These are phyloP conservation scores for Kregervanrija fluxuum DNA, from an alignment of 805 yeast genomes.

Conservation along the genomic window DNA sequence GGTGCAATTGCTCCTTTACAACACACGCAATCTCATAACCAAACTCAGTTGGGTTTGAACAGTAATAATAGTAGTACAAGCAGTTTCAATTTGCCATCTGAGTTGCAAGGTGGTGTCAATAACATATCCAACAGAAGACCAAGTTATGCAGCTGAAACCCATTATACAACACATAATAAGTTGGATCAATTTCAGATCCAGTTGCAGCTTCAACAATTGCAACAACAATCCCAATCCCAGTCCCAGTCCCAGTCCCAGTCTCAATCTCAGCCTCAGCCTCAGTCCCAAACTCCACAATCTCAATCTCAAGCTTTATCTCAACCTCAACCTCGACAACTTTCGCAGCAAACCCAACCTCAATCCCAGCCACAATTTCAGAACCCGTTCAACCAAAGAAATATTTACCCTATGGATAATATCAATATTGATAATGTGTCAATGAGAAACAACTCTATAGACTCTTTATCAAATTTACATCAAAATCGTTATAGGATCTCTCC, in stretches of 20 bases:
- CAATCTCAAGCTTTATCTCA: background rate
- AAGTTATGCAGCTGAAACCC: constrained; percentile 63
- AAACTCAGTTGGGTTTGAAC: background rate
- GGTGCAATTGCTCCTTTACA: background rate
- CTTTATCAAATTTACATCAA: too few relatives aligned
- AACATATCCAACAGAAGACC: constrained; percentile 65
- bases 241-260: constrained; percentile 1
- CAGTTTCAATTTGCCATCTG: constrained; percentile 44
- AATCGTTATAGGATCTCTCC: too few relatives aligned
- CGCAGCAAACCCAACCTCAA: too few relatives aligned
- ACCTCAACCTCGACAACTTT: too few relatives aligned
- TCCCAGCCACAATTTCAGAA: too few relatives aligned
- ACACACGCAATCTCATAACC: constrained; percentile 2
- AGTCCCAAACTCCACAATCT: constrained; percentile 5
- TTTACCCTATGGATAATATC: too few relatives aligned
- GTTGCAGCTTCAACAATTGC: constrained; percentile 10
- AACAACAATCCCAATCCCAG: constrained; percentile 8
- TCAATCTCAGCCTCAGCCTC: constrained; percentile 4
- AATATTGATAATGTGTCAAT: too few relatives aligned
- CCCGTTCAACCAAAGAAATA: too few relatives aligned
- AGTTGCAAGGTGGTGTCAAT: constrained; percentile 58
- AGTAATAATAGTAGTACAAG: constrained; percentile 5
- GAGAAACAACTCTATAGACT: too few relatives aligned
- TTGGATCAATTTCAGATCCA: background rate
- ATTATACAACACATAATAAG: constrained; percentile 13